These are phyloP conservation scores for Fraxinus anomala DNA, from an alignment of 257 asterid species.

Conservation along the genomic window DNA sequence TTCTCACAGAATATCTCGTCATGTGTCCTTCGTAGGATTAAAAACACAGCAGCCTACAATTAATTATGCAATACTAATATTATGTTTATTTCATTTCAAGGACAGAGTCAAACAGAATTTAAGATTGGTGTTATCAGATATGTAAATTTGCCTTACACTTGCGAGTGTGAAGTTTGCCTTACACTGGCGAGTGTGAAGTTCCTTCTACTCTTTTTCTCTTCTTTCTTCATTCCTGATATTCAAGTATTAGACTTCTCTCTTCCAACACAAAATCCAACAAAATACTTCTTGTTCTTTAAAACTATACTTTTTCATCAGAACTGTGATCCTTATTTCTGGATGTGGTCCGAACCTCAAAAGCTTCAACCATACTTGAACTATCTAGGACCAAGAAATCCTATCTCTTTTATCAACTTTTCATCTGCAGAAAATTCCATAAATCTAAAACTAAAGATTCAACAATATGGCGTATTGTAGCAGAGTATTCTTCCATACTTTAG, in stretches of 20 bases:
- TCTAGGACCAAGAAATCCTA: neutral
- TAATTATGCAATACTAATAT: neutral
- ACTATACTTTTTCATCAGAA: neutral
- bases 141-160: neutral
- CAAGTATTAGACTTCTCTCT: neutral
- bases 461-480: neutral
- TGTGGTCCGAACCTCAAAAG: neutral
- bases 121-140: neutral
- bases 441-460: neutral
- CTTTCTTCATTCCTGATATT: neutral
- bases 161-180: too few species aligned
- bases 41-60: neutral
- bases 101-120: neutral
- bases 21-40: neutral
- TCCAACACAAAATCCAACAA: neutral
- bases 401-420: neutral
- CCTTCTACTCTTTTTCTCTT: neutral
- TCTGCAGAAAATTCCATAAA: neutral
- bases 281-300: neutral
- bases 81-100: neutral
- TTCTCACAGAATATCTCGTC: neutral
- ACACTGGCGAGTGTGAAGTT: neutral
- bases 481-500: constrained; percentile 1
- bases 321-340: neutral
- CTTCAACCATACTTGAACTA: neutral